A percentile compares a stretch with the other conserved stretches of the same genome.
phyloP scores from a whole-genome alignment of 2,329 filamentous ascomycete genomes.

The Fusarium praegraminearum region DNA sequence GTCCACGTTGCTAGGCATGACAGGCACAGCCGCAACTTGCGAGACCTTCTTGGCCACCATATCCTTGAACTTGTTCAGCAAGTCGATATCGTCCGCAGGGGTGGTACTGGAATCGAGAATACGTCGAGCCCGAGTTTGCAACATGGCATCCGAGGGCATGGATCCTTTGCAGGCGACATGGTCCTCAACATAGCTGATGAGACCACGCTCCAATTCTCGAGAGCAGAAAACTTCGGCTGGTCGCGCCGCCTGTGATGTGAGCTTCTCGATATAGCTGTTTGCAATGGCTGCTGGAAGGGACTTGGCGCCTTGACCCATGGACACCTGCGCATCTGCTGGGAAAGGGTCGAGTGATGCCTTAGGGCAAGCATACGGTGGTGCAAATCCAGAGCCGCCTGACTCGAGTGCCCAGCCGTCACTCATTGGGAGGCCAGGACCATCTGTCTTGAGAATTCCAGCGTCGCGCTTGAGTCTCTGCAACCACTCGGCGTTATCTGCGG shows the following conservation, averaged over 20 bases:
- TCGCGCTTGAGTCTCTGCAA: slow-evolving; percentile 71
- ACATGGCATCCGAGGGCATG: slow-evolving; percentile 62
- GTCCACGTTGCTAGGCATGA: slow-evolving; percentile 50
- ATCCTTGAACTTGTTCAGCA: slow-evolving; percentile 67
- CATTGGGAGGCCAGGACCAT: slow-evolving; percentile 63
- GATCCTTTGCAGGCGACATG: slow-evolving; percentile 54
- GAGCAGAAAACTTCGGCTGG: slow-evolving; percentile 68
- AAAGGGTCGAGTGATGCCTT: slow-evolving; percentile 55
- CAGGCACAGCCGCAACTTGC: slow-evolving; percentile 14
- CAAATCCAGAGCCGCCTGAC: slow-evolving; percentile 67
- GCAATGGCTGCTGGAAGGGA: slow-evolving; percentile 60
- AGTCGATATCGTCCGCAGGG: slow-evolving; percentile 64
- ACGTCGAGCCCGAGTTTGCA: slow-evolving; percentile 61
- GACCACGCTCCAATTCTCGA: slow-evolving; percentile 67
- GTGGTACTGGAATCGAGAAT: slow-evolving; percentile 62
- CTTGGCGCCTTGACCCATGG: slow-evolving; percentile 54
- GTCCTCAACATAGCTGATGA: slow-evolving; percentile 61
- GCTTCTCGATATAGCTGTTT: slow-evolving; percentile 61
- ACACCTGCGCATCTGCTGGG: slow-evolving; percentile 50
- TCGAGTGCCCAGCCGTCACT: slow-evolving; percentile 59
- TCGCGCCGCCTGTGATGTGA: slow-evolving; percentile 58
- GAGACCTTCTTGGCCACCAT: slow-evolving; percentile 54
- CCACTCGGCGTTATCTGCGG: slow-evolving; percentile 74
- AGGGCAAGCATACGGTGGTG: slow-evolving; percentile 65
- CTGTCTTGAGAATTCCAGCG: slow-evolving; percentile 62